These are phyloP conservation scores for Mytilinidion resinicola DNA, from an alignment of 495 filamentous ascomycete species.

Conservation along the genomic window DNA sequence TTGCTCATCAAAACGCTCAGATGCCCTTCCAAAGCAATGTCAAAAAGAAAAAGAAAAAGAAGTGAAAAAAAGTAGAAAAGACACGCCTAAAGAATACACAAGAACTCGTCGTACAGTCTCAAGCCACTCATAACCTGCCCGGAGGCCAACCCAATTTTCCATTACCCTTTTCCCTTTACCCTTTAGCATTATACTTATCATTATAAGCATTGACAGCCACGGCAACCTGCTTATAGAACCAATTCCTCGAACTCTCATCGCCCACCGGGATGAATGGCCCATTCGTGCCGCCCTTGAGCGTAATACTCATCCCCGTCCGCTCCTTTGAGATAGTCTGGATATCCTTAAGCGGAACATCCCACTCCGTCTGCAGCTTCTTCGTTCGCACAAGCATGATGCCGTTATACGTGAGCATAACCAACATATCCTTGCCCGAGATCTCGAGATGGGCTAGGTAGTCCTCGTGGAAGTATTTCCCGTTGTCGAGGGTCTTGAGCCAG, in stretches of 20 bases:
- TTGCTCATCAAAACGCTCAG: too few relatives aligned
- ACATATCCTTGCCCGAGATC: constrained; percentile 79
- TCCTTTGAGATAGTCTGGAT: constrained; percentile 97
- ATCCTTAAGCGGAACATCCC: constrained; percentile 93
- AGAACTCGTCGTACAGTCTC: too few relatives aligned
- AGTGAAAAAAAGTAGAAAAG: too few relatives aligned
- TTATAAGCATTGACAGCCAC: constrained; percentile 66
- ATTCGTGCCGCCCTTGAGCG: constrained; percentile 81
- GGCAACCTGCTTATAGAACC: constrained; percentile 70
- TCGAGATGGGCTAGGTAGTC: constrained; percentile 95
- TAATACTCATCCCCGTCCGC: constrained; percentile 83
- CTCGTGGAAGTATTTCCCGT: constrained; percentile 95
- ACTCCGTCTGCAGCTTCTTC: constrained; percentile 77
- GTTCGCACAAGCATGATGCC: constrained; percentile 85
- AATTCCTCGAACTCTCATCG: constrained; percentile 81
- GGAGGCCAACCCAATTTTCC: too few relatives aligned
- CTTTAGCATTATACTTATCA: constrained; percentile 61
- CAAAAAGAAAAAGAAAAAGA: too few relatives aligned
- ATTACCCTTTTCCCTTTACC: constrained; percentile 30
- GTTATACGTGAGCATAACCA: constrained; percentile 91
- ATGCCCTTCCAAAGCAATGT: too few relatives aligned
- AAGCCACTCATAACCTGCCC: too few relatives aligned
- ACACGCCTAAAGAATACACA: too few relatives aligned
- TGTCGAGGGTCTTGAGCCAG: constrained; percentile 96
- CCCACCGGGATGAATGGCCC: constrained; percentile 92